These are phyloP conservation scores for Phoma sp. DNA, from an alignment of 2,329 filamentous ascomycete genomes.

Conservation along the genomic window DNA sequence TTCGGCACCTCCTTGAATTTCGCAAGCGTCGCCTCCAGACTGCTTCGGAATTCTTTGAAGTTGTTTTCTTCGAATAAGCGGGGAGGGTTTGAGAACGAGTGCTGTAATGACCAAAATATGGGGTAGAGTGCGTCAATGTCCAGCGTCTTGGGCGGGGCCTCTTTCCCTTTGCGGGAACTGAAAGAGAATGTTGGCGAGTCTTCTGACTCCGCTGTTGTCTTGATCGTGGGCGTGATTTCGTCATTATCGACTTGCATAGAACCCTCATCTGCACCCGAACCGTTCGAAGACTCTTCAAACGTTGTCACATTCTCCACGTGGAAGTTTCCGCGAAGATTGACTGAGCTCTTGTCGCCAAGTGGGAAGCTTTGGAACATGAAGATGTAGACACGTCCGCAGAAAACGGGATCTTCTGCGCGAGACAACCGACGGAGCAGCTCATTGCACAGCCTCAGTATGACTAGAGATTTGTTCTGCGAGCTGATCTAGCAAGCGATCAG, in stretches of 20 bases:
- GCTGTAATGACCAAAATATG: constrained; percentile 91
- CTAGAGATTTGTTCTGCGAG: constrained; percentile 73
- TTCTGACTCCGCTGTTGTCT: constrained; percentile 22
- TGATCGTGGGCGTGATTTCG: constrained; percentile 29
- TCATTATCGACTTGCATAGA: constrained; percentile 72
- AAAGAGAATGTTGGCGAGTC: constrained; percentile 47
- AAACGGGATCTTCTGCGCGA: constrained; percentile 95
- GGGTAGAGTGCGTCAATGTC: constrained; percentile 81
- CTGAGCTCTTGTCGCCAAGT: constrained; percentile 93
- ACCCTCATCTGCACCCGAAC: constrained; percentile 51
- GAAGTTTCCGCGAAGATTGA: constrained; percentile 94
- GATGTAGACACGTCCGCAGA: constrained; percentile 96
- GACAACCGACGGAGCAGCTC: constrained; percentile 91
- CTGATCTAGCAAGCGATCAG: constrained; percentile 41
- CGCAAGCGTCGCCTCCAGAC: constrained; percentile 67
- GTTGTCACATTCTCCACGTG: constrained; percentile 93
- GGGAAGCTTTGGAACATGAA: constrained; percentile 99
- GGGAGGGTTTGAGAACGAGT: constrained; percentile 89
- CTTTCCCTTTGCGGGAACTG: constrained; percentile 42
- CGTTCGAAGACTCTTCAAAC: constrained; percentile 67
- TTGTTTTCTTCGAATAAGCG: constrained; percentile 75
- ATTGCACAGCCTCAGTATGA: constrained; percentile 93
- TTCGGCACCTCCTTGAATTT: constrained; percentile 76
- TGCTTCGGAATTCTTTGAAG: constrained; percentile 69
- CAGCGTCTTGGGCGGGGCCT: constrained; percentile 57